These are phyloP conservation scores for Tremella yokohamensis DNA, from an alignment of 768 basidiomycete species.

Conservation along the genomic window DNA sequence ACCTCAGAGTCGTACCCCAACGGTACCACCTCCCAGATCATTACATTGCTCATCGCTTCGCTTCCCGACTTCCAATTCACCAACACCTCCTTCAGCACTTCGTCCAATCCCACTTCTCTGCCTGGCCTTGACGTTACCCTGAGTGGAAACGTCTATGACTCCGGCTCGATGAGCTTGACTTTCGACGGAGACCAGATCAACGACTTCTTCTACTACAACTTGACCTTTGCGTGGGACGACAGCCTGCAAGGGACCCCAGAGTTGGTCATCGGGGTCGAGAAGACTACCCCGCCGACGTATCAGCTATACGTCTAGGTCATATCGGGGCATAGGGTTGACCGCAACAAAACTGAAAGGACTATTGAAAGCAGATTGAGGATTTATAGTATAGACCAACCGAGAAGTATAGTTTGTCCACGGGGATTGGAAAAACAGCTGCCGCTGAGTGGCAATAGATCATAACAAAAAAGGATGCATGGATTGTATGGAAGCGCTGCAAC, in stretches of 20 bases:
- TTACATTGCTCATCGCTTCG: conserved; percentile 13
- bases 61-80: conserved; percentile 14
- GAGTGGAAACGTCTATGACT: conserved; percentile 17
- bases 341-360: too few species aligned
- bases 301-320: not conserved
- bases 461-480: too few species aligned
- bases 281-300: conserved; percentile 11
- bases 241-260: not conserved
- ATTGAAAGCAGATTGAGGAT: too few species aligned
- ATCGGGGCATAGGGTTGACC: not conserved
- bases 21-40: not conserved
- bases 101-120: conserved; percentile 3
- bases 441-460: too few species aligned
- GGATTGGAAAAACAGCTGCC: too few species aligned
- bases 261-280: conserved; percentile 7
- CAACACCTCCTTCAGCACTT: not conserved
- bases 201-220: conserved; percentile 7
- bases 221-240: conserved; percentile 5
- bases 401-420: too few species aligned
- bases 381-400: too few species aligned
- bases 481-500: too few species aligned
- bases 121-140: conserved; percentile 19
- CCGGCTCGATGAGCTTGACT: not conserved
- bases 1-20: conserved; percentile 5
- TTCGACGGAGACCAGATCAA: conserved; percentile 5